Percentiles rank a stretch among this genome's conserved stretches.
Evolutionary conservation across 2,329 filamentous ascomycete genomes (phyloP).

Genomic region (Metarhizium anisopliae): DNA sequence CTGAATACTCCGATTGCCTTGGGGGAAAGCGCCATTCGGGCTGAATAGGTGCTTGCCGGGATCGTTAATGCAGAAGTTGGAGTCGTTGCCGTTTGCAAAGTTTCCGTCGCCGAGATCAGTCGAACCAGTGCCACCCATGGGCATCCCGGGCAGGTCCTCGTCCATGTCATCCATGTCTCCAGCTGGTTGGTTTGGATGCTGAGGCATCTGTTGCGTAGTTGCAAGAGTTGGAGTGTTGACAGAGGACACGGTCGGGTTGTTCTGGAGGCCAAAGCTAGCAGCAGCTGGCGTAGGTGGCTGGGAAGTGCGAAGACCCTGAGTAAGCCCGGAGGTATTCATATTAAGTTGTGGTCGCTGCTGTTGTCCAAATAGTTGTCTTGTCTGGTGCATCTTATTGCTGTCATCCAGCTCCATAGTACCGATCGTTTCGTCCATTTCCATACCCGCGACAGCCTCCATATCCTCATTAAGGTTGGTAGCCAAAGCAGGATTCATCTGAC

Average conservation of each 20-base stretch:
- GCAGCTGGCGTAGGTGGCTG: conserved; percentile 79
- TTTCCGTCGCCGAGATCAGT: conserved; percentile 42
- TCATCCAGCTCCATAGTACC: conserved; percentile 57
- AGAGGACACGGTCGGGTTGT: conserved; percentile 93
- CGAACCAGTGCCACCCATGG: conserved; percentile 49
- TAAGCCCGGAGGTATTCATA: conserved; percentile 66
- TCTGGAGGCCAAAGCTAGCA: conserved; percentile 69
- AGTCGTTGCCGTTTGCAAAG: conserved; percentile 38
- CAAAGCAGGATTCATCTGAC: conserved; percentile 35
- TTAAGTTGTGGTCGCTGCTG: conserved; percentile 63
- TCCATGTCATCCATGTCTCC: conserved; percentile 58
- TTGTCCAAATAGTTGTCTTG: conserved; percentile 59
- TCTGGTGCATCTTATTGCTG: conserved; percentile 58
- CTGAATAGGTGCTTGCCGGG: conserved; percentile 91
- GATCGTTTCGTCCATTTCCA: conserved; percentile 89
- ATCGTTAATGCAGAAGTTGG: conserved; percentile 70
- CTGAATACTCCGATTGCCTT: conserved; percentile 54
- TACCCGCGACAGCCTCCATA: conserved; percentile 81
- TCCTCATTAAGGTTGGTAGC: conserved; percentile 42
- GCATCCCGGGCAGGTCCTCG: conserved; percentile 58
- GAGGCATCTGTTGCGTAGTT: conserved; percentile 65
- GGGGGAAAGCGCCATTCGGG: conserved; percentile 64
- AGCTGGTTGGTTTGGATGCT: conserved; percentile 43
- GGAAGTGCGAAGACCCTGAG: conserved; percentile 73
- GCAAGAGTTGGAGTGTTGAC: conserved; percentile 91